These are phyloP conservation scores for Pseudocercospora fuligena DNA, from an alignment of 2,329 filamentous ascomycete species.

Conservation along the genomic window DNA sequence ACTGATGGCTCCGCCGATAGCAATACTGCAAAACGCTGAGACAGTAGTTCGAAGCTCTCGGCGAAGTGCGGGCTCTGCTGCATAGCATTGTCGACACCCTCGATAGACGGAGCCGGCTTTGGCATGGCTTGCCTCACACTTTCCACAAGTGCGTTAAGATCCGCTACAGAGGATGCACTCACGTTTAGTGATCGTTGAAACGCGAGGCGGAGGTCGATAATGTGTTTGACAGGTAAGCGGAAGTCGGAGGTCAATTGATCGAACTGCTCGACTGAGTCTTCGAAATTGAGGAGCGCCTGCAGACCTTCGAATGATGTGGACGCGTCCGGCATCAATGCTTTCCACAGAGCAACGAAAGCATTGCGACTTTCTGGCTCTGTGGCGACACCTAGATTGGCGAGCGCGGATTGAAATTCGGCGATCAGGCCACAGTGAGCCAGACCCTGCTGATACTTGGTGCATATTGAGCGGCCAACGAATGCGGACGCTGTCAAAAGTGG, in stretches of 20 bases:
- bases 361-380: constrained; percentile 22
- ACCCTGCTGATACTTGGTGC: neutral
- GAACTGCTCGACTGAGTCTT: constrained; percentile 52
- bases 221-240: constrained; percentile 31
- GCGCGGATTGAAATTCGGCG: constrained; percentile 5
- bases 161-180: constrained; percentile 16
- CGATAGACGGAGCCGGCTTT: constrained; percentile 10
- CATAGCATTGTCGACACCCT: constrained; percentile 14
- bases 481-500: constrained; percentile 23
- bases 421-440: neutral
- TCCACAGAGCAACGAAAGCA: constrained; percentile 55
- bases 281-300: constrained; percentile 47
- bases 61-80: constrained; percentile 49
- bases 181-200: constrained; percentile 33
- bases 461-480: constrained; percentile 21
- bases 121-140: constrained; percentile 26
- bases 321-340: constrained; percentile 62
- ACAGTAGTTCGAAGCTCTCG: constrained; percentile 53
- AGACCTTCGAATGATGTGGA: constrained; percentile 48
- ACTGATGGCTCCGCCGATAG: neutral
- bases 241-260: constrained; percentile 41
- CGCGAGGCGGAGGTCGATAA: constrained; percentile 33
- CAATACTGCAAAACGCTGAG: constrained; percentile 40
- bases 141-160: constrained; percentile 28
- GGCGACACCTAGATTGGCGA: constrained; percentile 10